Base-by-base conservation (phyloP, 1,139 yeast genomes). In the Kazachstania sp. region DNA sequence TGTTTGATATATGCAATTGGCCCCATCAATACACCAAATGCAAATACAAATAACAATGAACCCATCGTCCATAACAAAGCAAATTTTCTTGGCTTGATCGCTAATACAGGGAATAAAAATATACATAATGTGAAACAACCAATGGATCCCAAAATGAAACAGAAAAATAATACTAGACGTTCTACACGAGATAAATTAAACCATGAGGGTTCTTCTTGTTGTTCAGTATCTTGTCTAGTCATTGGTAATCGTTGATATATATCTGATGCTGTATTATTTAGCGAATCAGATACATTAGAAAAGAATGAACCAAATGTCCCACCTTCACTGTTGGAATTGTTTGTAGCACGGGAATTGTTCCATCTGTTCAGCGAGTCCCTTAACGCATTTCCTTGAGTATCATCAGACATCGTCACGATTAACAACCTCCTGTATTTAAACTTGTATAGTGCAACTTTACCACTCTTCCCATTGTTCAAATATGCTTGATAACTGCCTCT, bases 1-100 rank as follows among this genome's bases (percentile, higher is more conserved):
- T 92, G 98, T 47, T 74, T 70, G 45, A 79, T 56, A 61, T 88
- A 92, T 39, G 84, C 83, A 31, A 81, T 73, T 0, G 97, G 97
- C 0, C 98, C 98, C 68, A 90, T 97, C 31, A 92, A 68, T 11
- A 87, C 79, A 1, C 97, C 97, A 67, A 92, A 92, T 23, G 96
- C 87, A 8, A 86, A 67, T 38, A 92, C 86, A 68, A 92, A 92
- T 41, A 92, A 69, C 16, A 92, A 62, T 1, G 95, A 85, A 0
- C 97, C 98, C 66, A 92, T 73, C 1, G 96, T 81, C 98, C 98
- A 92, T 40, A 94, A 63, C 57, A 83, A 67, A 4, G 86, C 97
- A 62, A 92, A 92, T 65, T 92, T 92, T 48, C 95, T 74, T 15
- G 98, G 98, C 58, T 86, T 82, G 47, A 90, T 69, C 3, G 96